These are phyloP conservation scores for Aspergillus taichungensis DNA, from an alignment of 495 filamentous ascomycete genomes.

Conservation along the genomic window DNA sequence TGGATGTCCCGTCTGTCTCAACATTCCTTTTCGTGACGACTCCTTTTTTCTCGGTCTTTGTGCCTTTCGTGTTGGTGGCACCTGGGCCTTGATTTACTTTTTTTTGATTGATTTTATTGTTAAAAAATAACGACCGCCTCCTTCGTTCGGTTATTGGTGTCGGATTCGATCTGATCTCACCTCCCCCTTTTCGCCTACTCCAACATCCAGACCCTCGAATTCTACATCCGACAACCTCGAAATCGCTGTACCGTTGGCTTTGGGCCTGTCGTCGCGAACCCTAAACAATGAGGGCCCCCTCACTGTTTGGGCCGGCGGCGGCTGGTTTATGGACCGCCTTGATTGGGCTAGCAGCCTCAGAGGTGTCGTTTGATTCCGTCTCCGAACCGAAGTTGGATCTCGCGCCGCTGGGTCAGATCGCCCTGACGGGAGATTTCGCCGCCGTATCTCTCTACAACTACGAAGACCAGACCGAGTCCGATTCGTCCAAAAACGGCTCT, in stretches of 20 bases:
- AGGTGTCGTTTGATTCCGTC: constrained; percentile 61
- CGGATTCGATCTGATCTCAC: neutral
- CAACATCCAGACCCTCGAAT: neutral
- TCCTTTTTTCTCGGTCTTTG: constrained; percentile 19
- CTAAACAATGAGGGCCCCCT: constrained; percentile 46
- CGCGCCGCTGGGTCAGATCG: constrained; percentile 70
- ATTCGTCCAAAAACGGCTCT: constrained; percentile 61
- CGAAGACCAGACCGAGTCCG: constrained; percentile 62
- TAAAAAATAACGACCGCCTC: neutral
- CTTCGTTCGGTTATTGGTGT: constrained; percentile 5
- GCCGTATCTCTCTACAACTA: constrained; percentile 86
- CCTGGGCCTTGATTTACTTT: constrained; percentile 5
- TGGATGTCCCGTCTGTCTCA: constrained; percentile 6
- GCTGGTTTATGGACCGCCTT: constrained; percentile 37
- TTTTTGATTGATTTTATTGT: neutral
- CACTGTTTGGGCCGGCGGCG: constrained; percentile 49
- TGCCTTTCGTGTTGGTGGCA: constrained; percentile 19
- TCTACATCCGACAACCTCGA: constrained; percentile 6
- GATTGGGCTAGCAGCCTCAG: constrained; percentile 40
- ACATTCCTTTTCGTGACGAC: constrained; percentile 23
- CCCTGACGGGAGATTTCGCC: constrained; percentile 82
- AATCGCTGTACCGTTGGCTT: neutral
- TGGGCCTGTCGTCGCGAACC: constrained; percentile 34
- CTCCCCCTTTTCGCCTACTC: neutral
- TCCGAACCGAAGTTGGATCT: constrained; percentile 76